Percentiles rank a stretch among this genome's conserved stretches.
phyloP scores from a whole-genome alignment of 345 rosid species.

The Sisymbrium altissimum region DNA sequence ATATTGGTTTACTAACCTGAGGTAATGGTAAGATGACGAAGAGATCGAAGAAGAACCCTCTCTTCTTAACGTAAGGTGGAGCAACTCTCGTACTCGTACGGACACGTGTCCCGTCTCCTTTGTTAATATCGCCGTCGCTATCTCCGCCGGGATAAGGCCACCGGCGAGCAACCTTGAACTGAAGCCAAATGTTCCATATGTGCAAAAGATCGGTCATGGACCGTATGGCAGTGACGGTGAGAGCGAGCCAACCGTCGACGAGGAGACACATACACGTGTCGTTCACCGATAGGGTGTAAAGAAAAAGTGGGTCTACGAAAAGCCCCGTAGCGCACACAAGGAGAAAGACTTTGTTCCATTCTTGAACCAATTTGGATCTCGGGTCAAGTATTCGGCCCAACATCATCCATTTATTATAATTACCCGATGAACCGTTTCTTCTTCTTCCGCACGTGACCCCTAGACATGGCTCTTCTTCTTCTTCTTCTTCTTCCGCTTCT shows the following conservation, averaged over 20 bases:
- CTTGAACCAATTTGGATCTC: constrained; percentile 76
- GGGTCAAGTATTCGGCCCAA: constrained; percentile 77
- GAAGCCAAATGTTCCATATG: constrained; percentile 89
- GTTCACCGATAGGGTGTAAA: constrained; percentile 72
- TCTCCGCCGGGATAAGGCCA: constrained; percentile 29
- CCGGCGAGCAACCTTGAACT: constrained; percentile 53
- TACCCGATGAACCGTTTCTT: constrained; percentile 24
- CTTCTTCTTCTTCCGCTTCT: constrained; percentile 27
- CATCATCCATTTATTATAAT: constrained; percentile 39
- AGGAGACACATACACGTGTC: constrained; percentile 73
- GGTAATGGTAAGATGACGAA: constrained; percentile 84
- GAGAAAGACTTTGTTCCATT: constrained; percentile 87
- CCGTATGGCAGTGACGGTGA: constrained; percentile 85
- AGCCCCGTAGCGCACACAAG: constrained; percentile 79
- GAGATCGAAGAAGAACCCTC: constrained; percentile 77
- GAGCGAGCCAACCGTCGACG: constrained; percentile 90
- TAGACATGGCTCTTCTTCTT: constrained; percentile 24
- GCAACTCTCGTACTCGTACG: constrained; percentile 28
- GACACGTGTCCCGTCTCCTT: constrained; percentile 23
- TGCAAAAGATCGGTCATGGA: constrained; percentile 89
- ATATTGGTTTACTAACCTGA: constrained; percentile 50
- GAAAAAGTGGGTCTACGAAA: constrained; percentile 91
- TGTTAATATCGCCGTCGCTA: constrained; percentile 17
- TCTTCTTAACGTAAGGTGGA: constrained; percentile 52
- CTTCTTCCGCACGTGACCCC: constrained; percentile 28